Evolutionary conservation across 306 rosid species (phyloP), one percentile per base, ranked within the genome.

Genomic region (Begonia masoniana): DNA sequence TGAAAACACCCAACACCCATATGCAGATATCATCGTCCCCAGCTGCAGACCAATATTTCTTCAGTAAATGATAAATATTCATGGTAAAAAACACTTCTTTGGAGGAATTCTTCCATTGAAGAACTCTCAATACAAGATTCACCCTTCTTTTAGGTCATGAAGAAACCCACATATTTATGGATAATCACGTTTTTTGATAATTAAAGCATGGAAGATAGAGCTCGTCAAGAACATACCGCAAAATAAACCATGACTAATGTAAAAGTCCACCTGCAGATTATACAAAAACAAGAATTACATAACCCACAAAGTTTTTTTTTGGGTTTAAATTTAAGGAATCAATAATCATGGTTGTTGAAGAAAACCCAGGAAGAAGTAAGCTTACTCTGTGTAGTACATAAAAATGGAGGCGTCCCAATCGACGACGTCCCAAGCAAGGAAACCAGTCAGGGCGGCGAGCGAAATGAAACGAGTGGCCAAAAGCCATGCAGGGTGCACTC

Each of bases 201-300:
- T 17, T 17, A 17, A 17, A 17, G 19, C 19, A 17, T 17, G 19
- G 19, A 1, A 17, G 19, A 17, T 17, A 17, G 19, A 17, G 19
- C 19, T 17, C 19, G 19, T n/a, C 19, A 31, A 31, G 39, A 47
- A 75, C 93, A 52, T 70, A 82, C 95, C 70, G 61, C 83, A 71
- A 86, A 86, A 50, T 86, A 86, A 64, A 80, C 36, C 63, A 74
- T 73, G 45, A 86, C 86, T 64, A 86, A 67, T 8, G 83, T 53
- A 75, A 78, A 82, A 62, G 95, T 82, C 95, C 95, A 86, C 77
- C 95, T 86, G 83, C 71, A 73, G 70, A 59, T 59, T 54, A 55
- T 47, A 36, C 21, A 24, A 13, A 56, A 43, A 17, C 19, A 17
- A 17, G 19, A 17, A 17, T 17, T 17, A 17, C 19, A 17, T 1